A percentile compares a stretch with the other conserved stretches of the same genome.
These are phyloP conservation scores for Penicillium cosmopolitanum DNA, from an alignment of 495 filamentous ascomycete species.

Conservation along the genomic window DNA sequence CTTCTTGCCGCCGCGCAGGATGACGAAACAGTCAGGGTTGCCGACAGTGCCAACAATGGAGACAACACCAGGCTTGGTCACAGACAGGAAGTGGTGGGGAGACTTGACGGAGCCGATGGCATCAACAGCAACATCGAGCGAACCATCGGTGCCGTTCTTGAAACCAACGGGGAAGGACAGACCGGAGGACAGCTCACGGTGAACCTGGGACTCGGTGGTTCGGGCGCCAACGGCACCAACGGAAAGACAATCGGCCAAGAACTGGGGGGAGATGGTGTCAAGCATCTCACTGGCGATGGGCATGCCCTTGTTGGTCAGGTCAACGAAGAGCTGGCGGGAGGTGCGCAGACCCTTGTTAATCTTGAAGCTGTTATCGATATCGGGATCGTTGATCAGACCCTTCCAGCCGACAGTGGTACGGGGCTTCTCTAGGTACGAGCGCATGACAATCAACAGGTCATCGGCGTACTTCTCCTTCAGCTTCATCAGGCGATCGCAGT, in stretches of 20 bases:
- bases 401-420: conserved; percentile 99
- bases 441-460: conserved; percentile 95
- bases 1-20: conserved; percentile 88
- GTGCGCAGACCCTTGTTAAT: conserved; percentile 96
- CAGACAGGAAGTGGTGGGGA: conserved; percentile 96
- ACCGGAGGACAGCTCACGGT: conserved; percentile 92
- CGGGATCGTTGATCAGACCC: conserved; percentile 97
- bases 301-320: conserved; percentile 93
- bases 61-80: conserved; percentile 95
- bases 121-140: conserved; percentile 87
- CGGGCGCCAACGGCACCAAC: conserved; percentile 93
- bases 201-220: conserved; percentile 94
- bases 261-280: conserved; percentile 98
- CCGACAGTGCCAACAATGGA: conserved; percentile 95
- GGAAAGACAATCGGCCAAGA: conserved; percentile 89
- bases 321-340: conserved; percentile 90
- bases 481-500: conserved; percentile 80
- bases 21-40: conserved; percentile 98
- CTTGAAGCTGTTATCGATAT: conserved; percentile 97
- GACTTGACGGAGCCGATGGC: conserved; percentile 93
- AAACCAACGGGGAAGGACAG: conserved; percentile 97
- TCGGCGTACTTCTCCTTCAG: conserved; percentile 89
- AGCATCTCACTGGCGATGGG: conserved; percentile 99
- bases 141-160: conserved; percentile 99
- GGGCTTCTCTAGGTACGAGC: conserved; percentile 97